phyloP scores from a whole-genome alignment of 768 basidiomycete genomes.

The Mycena leptocephala region DNA sequence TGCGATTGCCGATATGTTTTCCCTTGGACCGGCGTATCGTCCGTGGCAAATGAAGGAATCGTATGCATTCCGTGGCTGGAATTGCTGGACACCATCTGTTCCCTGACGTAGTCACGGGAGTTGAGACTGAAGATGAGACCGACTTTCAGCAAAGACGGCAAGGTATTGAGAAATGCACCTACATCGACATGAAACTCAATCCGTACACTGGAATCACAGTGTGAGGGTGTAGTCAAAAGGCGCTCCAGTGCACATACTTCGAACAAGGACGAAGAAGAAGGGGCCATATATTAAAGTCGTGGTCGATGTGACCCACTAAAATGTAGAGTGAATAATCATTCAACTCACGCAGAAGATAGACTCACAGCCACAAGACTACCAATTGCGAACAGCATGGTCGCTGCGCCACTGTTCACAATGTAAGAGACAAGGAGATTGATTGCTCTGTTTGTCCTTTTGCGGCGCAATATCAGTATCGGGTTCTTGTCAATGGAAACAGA shows the following conservation, averaged over 20 bases:
- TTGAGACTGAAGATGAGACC: background rate
- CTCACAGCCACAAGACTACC: background rate
- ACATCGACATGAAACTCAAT: constrained; percentile 17
- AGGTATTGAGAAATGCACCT: background rate
- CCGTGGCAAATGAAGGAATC: background rate
- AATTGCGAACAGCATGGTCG: constrained; percentile 1
- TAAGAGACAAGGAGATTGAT: constrained; percentile 10
- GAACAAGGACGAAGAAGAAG: constrained; percentile 13
- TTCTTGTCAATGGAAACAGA: background rate
- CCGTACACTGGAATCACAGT: background rate
- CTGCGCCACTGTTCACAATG: background rate
- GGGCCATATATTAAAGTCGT: background rate
- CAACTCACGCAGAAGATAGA: background rate
- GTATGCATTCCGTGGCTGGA: background rate
- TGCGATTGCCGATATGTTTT: background rate
- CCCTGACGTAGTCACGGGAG: background rate
- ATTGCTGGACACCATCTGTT: background rate
- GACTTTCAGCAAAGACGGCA: background rate
- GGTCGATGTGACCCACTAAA: background rate
- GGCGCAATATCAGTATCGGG: background rate
- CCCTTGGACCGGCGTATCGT: background rate
- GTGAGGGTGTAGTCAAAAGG: background rate
- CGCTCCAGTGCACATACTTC: background rate
- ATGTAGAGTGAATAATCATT: background rate
- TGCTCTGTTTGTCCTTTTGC: background rate